Percentiles rank a stretch among this genome's conserved stretches.
Conservation (phyloP, 345 rosid species). For the Anacardium occidentale region DNA sequence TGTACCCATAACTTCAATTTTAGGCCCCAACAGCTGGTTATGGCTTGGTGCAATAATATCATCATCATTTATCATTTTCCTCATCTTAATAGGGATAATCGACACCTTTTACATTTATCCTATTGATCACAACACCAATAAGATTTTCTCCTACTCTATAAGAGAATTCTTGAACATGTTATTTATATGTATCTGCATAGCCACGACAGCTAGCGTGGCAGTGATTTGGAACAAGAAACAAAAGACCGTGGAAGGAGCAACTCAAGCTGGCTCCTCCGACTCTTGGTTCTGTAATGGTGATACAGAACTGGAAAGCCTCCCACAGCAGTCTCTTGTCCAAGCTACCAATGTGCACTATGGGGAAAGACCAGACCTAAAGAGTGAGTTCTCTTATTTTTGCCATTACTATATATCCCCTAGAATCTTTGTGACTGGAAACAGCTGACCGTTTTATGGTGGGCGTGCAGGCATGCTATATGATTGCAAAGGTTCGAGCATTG, state of each 20-base stretch:
- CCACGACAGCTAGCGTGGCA: constrained; percentile 41
- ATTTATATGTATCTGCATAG: constrained; percentile 45
- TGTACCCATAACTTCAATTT: constrained; percentile 47
- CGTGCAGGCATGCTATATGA: constrained; percentile 50
- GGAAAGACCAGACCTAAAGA: constrained; percentile 61
- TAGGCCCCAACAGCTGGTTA: constrained; percentile 76
- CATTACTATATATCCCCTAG: constrained; percentile 3
- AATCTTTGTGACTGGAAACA: too few relatives aligned
- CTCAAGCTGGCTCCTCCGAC: too few relatives aligned
- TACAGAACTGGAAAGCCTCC: constrained; percentile 61
- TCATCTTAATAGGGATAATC: constrained; percentile 53
- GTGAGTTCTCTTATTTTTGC: constrained; percentile 37
- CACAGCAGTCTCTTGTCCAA: constrained; percentile 43
- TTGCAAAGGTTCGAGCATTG: constrained; percentile 51
- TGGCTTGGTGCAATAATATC: constrained; percentile 67
- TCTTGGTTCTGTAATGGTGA: too few relatives aligned
- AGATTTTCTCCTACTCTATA: constrained; percentile 28
- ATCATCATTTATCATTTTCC: constrained; percentile 60
- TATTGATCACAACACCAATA: constrained; percentile 38
- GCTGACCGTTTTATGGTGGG: not conserved
- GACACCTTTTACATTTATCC: constrained; percentile 57
- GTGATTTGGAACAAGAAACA: constrained; percentile 59
- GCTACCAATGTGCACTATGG: constrained; percentile 55
- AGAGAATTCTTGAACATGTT: constrained; percentile 39
- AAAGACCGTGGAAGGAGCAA: constrained; percentile 32